Evolutionary conservation across 169 alveolate species (phyloP), one percentile per base, ranked within the genome.

Genomic region (Plasmodium gonderi): DNA sequence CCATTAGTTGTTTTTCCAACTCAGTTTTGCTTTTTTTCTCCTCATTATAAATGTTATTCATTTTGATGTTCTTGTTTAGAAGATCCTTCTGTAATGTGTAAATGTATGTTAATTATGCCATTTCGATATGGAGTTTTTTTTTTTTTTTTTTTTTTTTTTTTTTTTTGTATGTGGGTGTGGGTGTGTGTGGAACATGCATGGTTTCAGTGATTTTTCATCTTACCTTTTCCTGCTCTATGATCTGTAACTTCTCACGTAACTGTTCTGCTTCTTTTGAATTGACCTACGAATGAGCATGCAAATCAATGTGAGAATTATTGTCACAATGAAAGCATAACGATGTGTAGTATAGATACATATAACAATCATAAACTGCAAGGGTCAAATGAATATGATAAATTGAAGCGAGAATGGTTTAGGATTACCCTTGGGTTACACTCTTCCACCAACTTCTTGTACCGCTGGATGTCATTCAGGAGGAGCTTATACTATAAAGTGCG

Each of bases 391-490:
- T 26, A 54, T 26, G 2, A 54, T 26, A 4, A n/a, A 51, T 8
- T 3, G 68, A 29, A 14, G 1, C 31, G 68, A 42, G 51, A n/a
- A n/a, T 9, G 38, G 31, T 54, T 33, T 77, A 26, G 33, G 33
- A 12, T 68, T 72, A 82, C 92, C 75, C 64, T 82, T 26, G 92
- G 17, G 44, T 69, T 82, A 47, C 60, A 38, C 60, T 82, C 92
- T 3, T 82, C 79, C 12, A 82, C 64, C 64, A 82, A 45, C 26
- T 82, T 82, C 40, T 82, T 82, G 44, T 82, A 82, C 38, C 60
- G 54, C 38, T 82, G 80, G 29, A 82, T 82, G 6, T 82, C 92
- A 60, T 51, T 47, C 20, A 72, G 42, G 3, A 82, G 64, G 31
- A 49, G 23, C 20, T 82, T 82, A 60, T 82, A 82, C 92, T 82